A percentile compares a stretch with the other conserved stretches of the same genome.
Conservation (phyloP, 2,329 filamentous ascomycete species). For the Neonectria ditissima region DNA sequence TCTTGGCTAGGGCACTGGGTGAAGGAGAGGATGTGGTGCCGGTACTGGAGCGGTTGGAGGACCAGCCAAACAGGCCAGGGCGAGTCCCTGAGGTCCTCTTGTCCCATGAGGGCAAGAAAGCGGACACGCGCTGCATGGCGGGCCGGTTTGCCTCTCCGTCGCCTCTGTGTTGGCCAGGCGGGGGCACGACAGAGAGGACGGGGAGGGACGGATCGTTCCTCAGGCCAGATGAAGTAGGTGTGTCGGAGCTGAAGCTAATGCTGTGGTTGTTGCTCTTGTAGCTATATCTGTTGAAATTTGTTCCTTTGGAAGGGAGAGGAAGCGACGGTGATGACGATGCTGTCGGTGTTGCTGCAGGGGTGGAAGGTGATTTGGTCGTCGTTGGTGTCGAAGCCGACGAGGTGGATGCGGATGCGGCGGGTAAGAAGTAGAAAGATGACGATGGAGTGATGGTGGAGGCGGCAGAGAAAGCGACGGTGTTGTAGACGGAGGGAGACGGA, state of each 20-base stretch:
- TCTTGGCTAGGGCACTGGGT: constrained; percentile 45
- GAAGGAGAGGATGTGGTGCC: constrained; percentile 36
- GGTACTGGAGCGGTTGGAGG: constrained; percentile 60
- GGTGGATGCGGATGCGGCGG: constrained; percentile 28
- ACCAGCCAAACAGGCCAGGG: constrained; percentile 57
- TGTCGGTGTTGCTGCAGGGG: constrained; percentile 15
- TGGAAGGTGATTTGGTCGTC: constrained; percentile 33
- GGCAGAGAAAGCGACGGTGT: constrained; percentile 32
- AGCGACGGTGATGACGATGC: constrained; percentile 7
- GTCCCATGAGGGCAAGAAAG: constrained; percentile 59
- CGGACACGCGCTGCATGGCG: constrained; percentile 59
- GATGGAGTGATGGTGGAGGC: constrained; percentile 30
- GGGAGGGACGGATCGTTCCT: constrained; percentile 27
- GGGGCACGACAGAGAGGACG: constrained; percentile 49
- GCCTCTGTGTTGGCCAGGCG: constrained; percentile 48
- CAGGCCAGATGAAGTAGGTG: constrained; percentile 23
- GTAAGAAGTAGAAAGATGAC: constrained; percentile 36
- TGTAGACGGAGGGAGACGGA: constrained; percentile 36
- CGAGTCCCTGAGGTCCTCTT: constrained; percentile 53
- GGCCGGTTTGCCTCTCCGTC: constrained; percentile 51
- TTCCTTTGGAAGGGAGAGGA: constrained; percentile 32
- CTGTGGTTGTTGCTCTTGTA: constrained; percentile 27
- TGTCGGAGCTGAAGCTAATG: constrained; percentile 49
- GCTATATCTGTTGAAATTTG: constrained; percentile 33
- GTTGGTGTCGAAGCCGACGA: constrained; percentile 38